phyloP scores from a whole-genome alignment of 495 filamentous ascomycete species.

The Usnea hakonensis region DNA sequence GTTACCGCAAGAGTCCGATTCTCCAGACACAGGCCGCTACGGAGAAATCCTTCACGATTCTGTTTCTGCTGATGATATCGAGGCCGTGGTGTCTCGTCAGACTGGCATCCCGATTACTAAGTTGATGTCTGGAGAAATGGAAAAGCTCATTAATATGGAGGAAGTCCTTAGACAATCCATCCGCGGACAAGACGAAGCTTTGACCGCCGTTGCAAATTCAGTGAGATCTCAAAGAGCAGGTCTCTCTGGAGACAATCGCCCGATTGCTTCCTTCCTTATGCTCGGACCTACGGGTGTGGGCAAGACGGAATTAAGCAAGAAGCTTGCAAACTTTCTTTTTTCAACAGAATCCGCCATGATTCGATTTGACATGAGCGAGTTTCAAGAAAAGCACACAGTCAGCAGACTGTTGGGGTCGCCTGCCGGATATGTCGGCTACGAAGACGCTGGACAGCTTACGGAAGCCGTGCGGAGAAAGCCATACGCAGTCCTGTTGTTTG shows the following conservation, averaged over 20 bases:
- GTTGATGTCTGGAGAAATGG: conserved; percentile 83
- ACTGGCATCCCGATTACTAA: conserved; percentile 91
- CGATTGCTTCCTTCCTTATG: conserved; percentile 94
- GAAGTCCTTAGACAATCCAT: conserved; percentile 78
- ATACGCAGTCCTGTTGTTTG: conserved; percentile 89
- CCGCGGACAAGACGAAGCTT: conserved; percentile 87
- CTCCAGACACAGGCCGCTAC: conserved; percentile 25
- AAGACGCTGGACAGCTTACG: conserved; percentile 92
- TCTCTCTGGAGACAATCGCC: conserved; percentile 81
- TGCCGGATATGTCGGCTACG: conserved; percentile 92
- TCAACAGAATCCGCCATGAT: conserved; percentile 84
- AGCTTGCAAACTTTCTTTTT: conserved; percentile 87
- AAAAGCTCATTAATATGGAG: conserved; percentile 92
- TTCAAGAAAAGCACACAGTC: conserved; percentile 95
- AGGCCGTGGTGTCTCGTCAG: conserved; percentile 73
- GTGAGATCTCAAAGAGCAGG: conserved; percentile 92
- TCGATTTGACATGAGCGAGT: conserved; percentile 96
- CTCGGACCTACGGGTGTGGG: conserved; percentile 93
- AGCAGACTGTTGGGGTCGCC: conserved; percentile 87
- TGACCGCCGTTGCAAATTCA: conserved; percentile 84
- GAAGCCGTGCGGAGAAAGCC: conserved; percentile 93
- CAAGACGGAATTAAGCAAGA: conserved; percentile 96
- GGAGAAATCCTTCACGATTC: conserved; percentile 68
- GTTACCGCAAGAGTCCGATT: conserved; percentile 64
- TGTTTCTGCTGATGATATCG: conserved; percentile 90